Percentiles rank a stretch among this genome's conserved stretches.
Conservation (phyloP, 768 basidiomycete genomes). For the Collybiopsis luxurians region DNA sequence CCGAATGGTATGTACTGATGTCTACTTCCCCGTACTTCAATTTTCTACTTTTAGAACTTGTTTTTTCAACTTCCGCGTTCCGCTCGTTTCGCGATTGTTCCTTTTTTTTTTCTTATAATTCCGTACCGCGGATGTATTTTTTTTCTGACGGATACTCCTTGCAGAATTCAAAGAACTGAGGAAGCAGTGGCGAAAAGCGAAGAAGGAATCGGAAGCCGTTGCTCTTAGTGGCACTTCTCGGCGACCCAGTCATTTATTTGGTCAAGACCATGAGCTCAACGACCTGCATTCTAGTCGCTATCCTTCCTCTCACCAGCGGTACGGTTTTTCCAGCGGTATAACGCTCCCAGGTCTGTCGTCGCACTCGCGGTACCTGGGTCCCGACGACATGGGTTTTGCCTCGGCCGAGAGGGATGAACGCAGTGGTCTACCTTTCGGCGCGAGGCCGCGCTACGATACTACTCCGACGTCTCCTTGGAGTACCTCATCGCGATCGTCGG, state of each 20-base stretch:
- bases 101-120: slow-evolving; percentile 5
- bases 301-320: slow-evolving; percentile 6
- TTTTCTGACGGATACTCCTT: slow-evolving; percentile 8
- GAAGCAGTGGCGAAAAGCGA: slow-evolving; percentile 93
- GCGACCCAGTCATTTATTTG: neutral
- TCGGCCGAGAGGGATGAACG: slow-evolving; percentile 24
- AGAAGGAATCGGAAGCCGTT: slow-evolving; percentile 61
- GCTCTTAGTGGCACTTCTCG: slow-evolving; percentile 4
- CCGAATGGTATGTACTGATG: slow-evolving; percentile 68
- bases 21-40: slow-evolving; percentile 12
- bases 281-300: slow-evolving; percentile 2
- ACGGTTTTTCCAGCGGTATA: slow-evolving; percentile 7
- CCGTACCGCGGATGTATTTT: neutral
- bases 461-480: slow-evolving; percentile 35
- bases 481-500: slow-evolving; percentile 21
- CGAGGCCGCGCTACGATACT: slow-evolving; percentile 28
- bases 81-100: slow-evolving; percentile 10
- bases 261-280: slow-evolving; percentile 1
- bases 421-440: slow-evolving; percentile 17
- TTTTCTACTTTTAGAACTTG: neutral
- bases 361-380: slow-evolving; percentile 26
- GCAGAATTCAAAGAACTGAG: slow-evolving; percentile 98
- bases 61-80: slow-evolving; percentile 4
- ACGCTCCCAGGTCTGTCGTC: slow-evolving; percentile 22
- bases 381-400: slow-evolving; percentile 30